A percentile compares a stretch with the other conserved stretches of the same genome.
Conservation (phyloP, 2,329 filamentous ascomycete species). For the Pseudogymnoascus sp. region DNA sequence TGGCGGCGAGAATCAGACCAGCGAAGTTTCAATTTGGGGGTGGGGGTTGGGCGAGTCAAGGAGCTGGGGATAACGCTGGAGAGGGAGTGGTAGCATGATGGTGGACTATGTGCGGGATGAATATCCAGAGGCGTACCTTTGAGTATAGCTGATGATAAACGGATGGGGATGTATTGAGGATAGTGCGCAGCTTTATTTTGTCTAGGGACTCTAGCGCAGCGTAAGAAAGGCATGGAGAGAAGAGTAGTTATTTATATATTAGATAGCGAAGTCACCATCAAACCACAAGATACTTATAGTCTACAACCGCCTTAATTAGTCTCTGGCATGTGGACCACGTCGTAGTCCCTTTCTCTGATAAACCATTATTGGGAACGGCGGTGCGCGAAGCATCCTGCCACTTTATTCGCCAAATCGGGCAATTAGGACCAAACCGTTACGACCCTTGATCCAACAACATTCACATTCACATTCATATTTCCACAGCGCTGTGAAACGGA, state of each 20-base stretch:
- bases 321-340: neutral
- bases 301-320: neutral
- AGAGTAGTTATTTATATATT: no score
- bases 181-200: neutral
- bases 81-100: neutral
- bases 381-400: no score
- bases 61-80: neutral
- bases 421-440: no score
- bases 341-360: no score
- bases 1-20: constrained; percentile 72
- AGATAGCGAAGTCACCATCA: neutral
- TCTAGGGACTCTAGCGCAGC: no score
- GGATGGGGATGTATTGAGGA: neutral
- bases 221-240: no score
- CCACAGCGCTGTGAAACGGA: no score
- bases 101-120: neutral
- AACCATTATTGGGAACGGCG: no score
- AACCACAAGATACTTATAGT: neutral
- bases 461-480: no score
- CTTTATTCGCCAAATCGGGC: no score
- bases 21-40: constrained; percentile 61
- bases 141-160: neutral
- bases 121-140: neutral
- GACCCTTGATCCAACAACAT: no score
- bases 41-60: constrained; percentile 28